Evolutionary conservation across 768 basidiomycete species (phyloP).

Genomic region (Phylloporus arenicola): DNA sequence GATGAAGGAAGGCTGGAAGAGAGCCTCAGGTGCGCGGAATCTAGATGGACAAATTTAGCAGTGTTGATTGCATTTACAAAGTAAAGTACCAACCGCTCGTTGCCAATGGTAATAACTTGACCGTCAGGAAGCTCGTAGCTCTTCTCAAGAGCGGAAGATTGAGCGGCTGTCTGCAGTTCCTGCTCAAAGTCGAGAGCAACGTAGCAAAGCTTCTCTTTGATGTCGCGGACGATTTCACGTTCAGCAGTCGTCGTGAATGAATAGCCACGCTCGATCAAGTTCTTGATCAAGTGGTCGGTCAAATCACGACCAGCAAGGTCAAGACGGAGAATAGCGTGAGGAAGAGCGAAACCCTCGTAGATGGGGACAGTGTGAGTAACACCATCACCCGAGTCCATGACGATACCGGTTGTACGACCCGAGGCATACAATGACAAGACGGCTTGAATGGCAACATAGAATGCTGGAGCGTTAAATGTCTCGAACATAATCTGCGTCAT

Average conservation of each 20-base stretch:
- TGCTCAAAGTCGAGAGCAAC: constrained; percentile 94
- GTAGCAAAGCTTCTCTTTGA: constrained; percentile 92
- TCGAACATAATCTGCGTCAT: constrained; percentile 81
- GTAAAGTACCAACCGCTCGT: constrained; percentile 43
- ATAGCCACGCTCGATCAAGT: constrained; percentile 87
- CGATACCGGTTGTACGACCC: constrained; percentile 92
- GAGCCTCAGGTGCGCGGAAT: constrained; percentile 53
- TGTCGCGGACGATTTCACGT: constrained; percentile 92
- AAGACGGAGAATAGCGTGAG: constrained; percentile 88
- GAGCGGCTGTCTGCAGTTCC: constrained; percentile 86
- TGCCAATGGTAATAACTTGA: constrained; percentile 85
- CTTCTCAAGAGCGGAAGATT: constrained; percentile 87
- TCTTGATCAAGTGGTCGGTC: constrained; percentile 79
- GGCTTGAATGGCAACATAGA: constrained; percentile 72
- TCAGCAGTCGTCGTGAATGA: constrained; percentile 91
- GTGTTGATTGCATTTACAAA: neutral
- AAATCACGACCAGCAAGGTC: constrained; percentile 92
- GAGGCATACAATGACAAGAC: constrained; percentile 83
- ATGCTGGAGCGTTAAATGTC: constrained; percentile 70
- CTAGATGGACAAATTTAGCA: constrained; percentile 18
- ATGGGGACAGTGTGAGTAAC: constrained; percentile 95
- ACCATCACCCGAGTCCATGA: constrained; percentile 94
- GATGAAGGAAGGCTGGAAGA: constrained; percentile 56
- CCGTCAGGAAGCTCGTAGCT: constrained; percentile 90
- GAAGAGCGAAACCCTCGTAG: constrained; percentile 90